phyloP scores from a whole-genome alignment of 1,284 basidiomycete genomes.

The Tilletia setariae region DNA sequence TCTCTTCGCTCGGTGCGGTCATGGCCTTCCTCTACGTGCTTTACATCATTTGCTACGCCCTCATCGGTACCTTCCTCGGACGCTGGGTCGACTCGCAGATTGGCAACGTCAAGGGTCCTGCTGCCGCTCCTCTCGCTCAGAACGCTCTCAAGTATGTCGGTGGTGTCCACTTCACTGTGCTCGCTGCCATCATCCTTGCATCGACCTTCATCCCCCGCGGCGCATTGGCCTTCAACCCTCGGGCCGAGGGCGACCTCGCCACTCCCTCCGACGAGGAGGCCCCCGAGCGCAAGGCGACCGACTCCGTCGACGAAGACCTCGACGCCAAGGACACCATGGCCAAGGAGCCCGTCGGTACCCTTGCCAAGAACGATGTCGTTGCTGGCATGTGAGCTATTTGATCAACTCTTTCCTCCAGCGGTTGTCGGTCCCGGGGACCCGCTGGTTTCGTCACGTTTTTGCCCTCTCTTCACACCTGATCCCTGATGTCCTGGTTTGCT shows the following conservation, averaged over 20 bases:
- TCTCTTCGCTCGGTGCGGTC: constrained; percentile 54
- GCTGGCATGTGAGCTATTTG: not conserved
- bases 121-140: constrained; percentile 33
- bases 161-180: constrained; percentile 54
- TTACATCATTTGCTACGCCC: constrained; percentile 49
- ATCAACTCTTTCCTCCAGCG: no score
- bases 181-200: constrained; percentile 51
- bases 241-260: constrained; percentile 38
- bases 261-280: constrained; percentile 35
- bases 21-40: constrained; percentile 53
- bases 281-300: constrained; percentile 23
- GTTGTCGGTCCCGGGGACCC: no score
- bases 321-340: constrained; percentile 30
- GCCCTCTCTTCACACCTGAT: no score
- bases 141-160: constrained; percentile 46
- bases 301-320: constrained; percentile 30
- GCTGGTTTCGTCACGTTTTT: no score
- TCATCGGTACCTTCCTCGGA: constrained; percentile 54
- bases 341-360: constrained; percentile 30
- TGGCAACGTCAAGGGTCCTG: constrained; percentile 27
- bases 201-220: constrained; percentile 54
- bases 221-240: constrained; percentile 53
- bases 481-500: no score
- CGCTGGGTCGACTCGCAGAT: constrained; percentile 51
- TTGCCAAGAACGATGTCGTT: constrained; percentile 31